A percentile compares a stretch with the other conserved stretches of the same genome.
Conservation (phyloP, 2,329 filamentous ascomycete species). For the Onygenales sp. region DNA sequence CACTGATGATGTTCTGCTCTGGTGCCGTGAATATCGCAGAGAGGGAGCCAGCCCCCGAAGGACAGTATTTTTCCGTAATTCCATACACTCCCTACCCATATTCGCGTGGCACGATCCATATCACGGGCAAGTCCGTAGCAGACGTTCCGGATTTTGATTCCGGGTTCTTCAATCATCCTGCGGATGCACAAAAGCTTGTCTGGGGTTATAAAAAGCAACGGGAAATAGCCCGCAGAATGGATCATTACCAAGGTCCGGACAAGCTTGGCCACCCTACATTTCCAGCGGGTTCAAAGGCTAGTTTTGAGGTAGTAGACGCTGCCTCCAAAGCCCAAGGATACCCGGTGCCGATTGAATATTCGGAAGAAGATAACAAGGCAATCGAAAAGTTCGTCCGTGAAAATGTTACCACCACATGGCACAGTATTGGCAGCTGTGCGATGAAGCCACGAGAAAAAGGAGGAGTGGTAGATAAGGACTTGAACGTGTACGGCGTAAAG, state of each 20-base stretch:
- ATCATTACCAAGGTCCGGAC: slow-evolving; percentile 39
- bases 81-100: slow-evolving; percentile 52
- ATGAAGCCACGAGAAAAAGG: slow-evolving; percentile 23
- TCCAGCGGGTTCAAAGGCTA: slow-evolving; percentile 38
- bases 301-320: slow-evolving; percentile 13
- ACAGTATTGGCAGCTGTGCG: slow-evolving; percentile 36
- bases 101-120: slow-evolving; percentile 54
- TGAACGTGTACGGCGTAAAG: slow-evolving; percentile 22
- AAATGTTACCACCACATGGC: slow-evolving; percentile 34
- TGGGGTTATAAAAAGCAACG: slow-evolving; percentile 59
- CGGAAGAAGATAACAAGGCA: slow-evolving; percentile 38
- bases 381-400: slow-evolving; percentile 37
- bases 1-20: slow-evolving; percentile 8
- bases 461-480: slow-evolving; percentile 10
- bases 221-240: slow-evolving; percentile 49
- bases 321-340: slow-evolving; percentile 15
- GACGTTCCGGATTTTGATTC: slow-evolving; percentile 46
- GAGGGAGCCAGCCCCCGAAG: slow-evolving; percentile 23
- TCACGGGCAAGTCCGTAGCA: slow-evolving; percentile 32
- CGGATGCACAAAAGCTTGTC: slow-evolving; percentile 50
- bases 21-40: slow-evolving; percentile 16
- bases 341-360: slow-evolving; percentile 37
- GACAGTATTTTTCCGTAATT: slow-evolving; percentile 45
- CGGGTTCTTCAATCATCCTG: slow-evolving; percentile 46
- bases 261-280: slow-evolving; percentile 28